Conservation (phyloP, 805 yeast species). For the Spathaspora passalidarum region DNA sequence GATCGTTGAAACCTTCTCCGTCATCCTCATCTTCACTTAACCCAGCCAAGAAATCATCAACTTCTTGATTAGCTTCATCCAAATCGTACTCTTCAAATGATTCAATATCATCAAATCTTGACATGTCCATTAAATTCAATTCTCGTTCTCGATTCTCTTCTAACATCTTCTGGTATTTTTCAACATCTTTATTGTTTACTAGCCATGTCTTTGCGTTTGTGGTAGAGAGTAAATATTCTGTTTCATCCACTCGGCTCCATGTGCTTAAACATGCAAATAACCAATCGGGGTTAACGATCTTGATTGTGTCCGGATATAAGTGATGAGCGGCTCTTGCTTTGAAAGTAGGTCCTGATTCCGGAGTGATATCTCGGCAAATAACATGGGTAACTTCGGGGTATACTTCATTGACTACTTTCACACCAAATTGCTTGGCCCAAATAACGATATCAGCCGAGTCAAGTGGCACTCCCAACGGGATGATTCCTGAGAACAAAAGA, state of each 20-base stretch:
- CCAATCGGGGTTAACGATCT: slow-evolving; percentile 92
- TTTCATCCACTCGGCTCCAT: slow-evolving; percentile 72
- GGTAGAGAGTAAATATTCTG: slow-evolving; percentile 53
- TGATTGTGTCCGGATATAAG: slow-evolving; percentile 50
- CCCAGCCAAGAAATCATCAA: slow-evolving; percentile 47
- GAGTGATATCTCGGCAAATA: slow-evolving; percentile 64
- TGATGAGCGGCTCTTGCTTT: slow-evolving; percentile 80
- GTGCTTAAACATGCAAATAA: slow-evolving; percentile 76
- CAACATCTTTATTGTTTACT: slow-evolving; percentile 43
- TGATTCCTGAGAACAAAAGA: slow-evolving; percentile 82
- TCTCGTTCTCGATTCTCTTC: slow-evolving; percentile 8
- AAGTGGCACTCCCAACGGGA: slow-evolving; percentile 75
- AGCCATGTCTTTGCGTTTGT: slow-evolving; percentile 44
- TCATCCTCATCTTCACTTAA: slow-evolving; percentile 38
- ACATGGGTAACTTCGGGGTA: slow-evolving; percentile 80
- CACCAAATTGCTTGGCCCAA: slow-evolving; percentile 94
- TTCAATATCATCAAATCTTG: slow-evolving; percentile 30
- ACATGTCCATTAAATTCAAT: slow-evolving; percentile 15
- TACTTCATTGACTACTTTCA: slow-evolving; percentile 70
- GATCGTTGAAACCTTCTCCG: slow-evolving; percentile 17
- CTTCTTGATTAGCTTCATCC: slow-evolving; percentile 43
- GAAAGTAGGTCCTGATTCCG: slow-evolving; percentile 51
- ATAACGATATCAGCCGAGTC: slow-evolving; percentile 82
- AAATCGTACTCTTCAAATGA: slow-evolving; percentile 36
- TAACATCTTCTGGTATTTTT: slow-evolving; percentile 32